Percentiles rank a stretch among this genome's conserved stretches.
These are phyloP conservation scores for Salix suchowensis DNA, from an alignment of 345 rosid genomes.

Conservation along the genomic window DNA sequence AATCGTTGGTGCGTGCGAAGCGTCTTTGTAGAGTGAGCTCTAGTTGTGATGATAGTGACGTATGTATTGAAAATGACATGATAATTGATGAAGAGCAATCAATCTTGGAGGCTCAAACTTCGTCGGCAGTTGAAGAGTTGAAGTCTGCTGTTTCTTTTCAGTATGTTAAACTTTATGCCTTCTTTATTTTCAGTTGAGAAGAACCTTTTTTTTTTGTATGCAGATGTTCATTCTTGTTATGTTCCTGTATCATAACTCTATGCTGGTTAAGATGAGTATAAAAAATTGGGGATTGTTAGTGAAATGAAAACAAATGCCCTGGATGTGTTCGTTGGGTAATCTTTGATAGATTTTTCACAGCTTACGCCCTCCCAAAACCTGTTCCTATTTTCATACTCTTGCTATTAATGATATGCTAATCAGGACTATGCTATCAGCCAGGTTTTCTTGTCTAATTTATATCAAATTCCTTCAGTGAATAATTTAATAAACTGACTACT, in stretches of 20 bases:
- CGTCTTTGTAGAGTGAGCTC: slow-evolving; percentile 76
- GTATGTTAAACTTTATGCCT: slow-evolving; percentile 37
- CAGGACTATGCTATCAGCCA: too few species aligned
- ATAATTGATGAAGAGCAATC: slow-evolving; percentile 73
- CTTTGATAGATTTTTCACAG: not conserved
- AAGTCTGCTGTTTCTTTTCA: slow-evolving; percentile 62
- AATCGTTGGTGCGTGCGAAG: slow-evolving; percentile 77
- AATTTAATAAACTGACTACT: too few species aligned
- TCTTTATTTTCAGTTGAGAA: too few species aligned
- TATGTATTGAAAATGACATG: slow-evolving; percentile 52
- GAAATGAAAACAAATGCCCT: not conserved
- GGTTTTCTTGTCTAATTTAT: too few species aligned
- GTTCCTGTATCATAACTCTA: not conserved
- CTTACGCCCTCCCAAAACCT: too few species aligned
- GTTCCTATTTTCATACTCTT: too few species aligned
- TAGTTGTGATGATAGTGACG: slow-evolving; percentile 37
- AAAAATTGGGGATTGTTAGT: not conserved
- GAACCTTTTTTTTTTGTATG: not conserved
- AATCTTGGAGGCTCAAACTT: slow-evolving; percentile 59
- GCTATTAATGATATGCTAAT: too few species aligned
- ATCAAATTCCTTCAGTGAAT: too few species aligned
- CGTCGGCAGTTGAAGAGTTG: slow-evolving; percentile 63
- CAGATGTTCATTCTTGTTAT: not conserved
- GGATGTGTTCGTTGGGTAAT: not conserved
- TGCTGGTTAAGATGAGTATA: not conserved